Percentiles rank a stretch among this genome's conserved stretches.
These are phyloP conservation scores for Neopestalotiopsis rosae DNA, from an alignment of 2,329 filamentous ascomycete species.

Conservation along the genomic window DNA sequence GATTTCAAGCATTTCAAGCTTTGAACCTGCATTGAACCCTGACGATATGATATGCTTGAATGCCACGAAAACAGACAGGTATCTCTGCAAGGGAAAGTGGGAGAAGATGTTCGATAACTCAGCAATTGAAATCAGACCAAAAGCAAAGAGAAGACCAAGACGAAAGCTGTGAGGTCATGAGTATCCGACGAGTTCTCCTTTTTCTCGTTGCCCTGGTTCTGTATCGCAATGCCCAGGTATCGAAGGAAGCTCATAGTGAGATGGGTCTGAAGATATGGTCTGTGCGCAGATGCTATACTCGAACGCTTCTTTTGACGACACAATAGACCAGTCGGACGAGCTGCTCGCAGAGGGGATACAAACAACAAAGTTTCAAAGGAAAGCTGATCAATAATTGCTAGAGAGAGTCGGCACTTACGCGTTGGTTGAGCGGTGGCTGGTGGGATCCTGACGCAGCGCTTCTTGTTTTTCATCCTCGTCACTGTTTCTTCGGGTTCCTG, in stretches of 20 bases:
- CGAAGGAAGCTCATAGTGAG: background rate
- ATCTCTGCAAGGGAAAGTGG: too few species aligned
- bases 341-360: background rate
- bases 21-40: too few species aligned
- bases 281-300: slow-evolving; percentile 11
- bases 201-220: background rate
- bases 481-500: slow-evolving; percentile 86
- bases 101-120: too few species aligned
- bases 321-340: slow-evolving; percentile 7
- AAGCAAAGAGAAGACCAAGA: too few species aligned
- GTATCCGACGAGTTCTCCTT: too few species aligned
- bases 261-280: slow-evolving; percentile 1
- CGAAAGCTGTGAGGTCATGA: too few species aligned
- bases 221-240: background rate
- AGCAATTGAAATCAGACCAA: too few species aligned
- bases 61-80: too few species aligned
- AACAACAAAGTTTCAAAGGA: slow-evolving; percentile 11
- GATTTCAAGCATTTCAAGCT: too few species aligned
- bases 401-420: slow-evolving; percentile 67
- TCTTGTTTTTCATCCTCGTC: slow-evolving; percentile 88
- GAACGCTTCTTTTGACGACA: background rate
- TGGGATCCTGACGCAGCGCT: slow-evolving; percentile 70
- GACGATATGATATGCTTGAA: background rate
- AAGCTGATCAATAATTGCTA: background rate
- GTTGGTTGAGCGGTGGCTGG: slow-evolving; percentile 75